Base-by-base conservation (phyloP, 164 flowering plant genomes). In the Vitis riparia region DNA sequence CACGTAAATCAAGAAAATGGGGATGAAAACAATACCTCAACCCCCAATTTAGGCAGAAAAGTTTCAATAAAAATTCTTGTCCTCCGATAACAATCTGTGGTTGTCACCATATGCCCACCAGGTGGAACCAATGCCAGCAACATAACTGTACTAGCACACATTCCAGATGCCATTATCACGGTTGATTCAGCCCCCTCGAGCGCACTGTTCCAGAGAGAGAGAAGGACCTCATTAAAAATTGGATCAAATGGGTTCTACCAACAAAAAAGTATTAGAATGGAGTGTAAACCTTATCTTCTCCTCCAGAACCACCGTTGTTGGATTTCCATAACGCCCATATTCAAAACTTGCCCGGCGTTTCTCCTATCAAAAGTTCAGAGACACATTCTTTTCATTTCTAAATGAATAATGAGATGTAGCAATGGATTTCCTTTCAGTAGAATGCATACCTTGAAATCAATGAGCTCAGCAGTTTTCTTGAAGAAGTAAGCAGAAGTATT, bases 171-270 rank as follows among this genome's bases (percentile, higher is more conserved):
- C 88, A 87, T 23, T 23, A 95, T 68, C 72, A 93, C 8, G 11
- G 99, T 93, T 55, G 98, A 84, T 78, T 95, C 98, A 78, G 99
- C 98, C 66, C 95, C 97, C 81, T 95, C 99, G 47, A 95, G 91
- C 44, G 89, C 93, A 86, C 98, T 93, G 88, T 59, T 57, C 47
- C 50, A 71, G 10, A 15, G 56, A 58, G 6, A 30, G 67, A 76
- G 2, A 73, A 32, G 15, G 57, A 15, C 16, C 8, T 8, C 27
- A 71, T 65, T 32, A 56, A 9, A 61, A 47, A 11, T 3, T 49
- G 9, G 49, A 32, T 51, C 37, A 48, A 59, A 37, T 47, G 11
- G 15, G 23, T 32, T 51, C 37, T 55, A 68, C 3, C 55, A 51
- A 29, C 19, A 66, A n/a, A 53, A 55, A 11, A 30, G 49, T 23